Conservation (phyloP, 1,139 yeast species). For the Taphrina pruni region DNA sequence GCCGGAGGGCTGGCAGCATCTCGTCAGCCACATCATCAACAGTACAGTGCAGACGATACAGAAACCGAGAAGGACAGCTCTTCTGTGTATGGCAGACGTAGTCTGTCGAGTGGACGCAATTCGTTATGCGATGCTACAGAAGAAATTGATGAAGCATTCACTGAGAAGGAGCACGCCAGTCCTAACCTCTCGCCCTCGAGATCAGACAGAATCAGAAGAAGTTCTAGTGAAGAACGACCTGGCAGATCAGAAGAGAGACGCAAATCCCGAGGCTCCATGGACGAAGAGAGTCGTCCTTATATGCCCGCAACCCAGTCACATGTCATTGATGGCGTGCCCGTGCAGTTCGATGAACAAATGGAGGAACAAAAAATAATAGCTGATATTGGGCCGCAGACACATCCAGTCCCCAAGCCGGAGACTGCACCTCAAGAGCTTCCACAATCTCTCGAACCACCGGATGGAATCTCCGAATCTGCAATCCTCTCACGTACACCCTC, state of each 20-base stretch:
- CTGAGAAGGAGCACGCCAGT: slow-evolving; percentile 21
- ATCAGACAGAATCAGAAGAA: slow-evolving; percentile 4
- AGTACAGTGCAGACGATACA: not conserved
- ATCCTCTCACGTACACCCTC: slow-evolving; percentile 20
- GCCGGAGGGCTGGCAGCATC: slow-evolving; percentile 1
- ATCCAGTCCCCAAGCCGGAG: slow-evolving; percentile 32
- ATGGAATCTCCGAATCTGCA: not conserved
- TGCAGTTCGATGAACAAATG: slow-evolving; percentile 16
- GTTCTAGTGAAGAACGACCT: slow-evolving; percentile 22
- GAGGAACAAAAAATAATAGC: slow-evolving; percentile 38
- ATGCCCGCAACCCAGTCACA: slow-evolving; percentile 30
- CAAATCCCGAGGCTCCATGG: slow-evolving; percentile 34
- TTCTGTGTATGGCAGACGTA: slow-evolving; percentile 7
- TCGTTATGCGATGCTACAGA: slow-evolving; percentile 7
- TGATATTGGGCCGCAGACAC: slow-evolving; percentile 36
- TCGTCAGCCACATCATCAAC: slow-evolving; percentile 11
- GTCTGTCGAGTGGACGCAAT: slow-evolving; percentile 19
- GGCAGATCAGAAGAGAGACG: slow-evolving; percentile 17
- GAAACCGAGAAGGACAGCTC: slow-evolving; percentile 28
- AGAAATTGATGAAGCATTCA: slow-evolving; percentile 15
- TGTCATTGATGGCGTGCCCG: slow-evolving; percentile 32
- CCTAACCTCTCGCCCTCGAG: not conserved
- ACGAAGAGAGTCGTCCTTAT: slow-evolving; percentile 33
- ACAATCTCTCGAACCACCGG: slow-evolving; percentile 7
- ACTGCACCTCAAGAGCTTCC: slow-evolving; percentile 12